A percentile compares a stretch with the other conserved stretches of the same genome.
Conservation (phyloP, 2,329 filamentous ascomycete genomes). For the Cladosporium austrohemisphaericum region DNA sequence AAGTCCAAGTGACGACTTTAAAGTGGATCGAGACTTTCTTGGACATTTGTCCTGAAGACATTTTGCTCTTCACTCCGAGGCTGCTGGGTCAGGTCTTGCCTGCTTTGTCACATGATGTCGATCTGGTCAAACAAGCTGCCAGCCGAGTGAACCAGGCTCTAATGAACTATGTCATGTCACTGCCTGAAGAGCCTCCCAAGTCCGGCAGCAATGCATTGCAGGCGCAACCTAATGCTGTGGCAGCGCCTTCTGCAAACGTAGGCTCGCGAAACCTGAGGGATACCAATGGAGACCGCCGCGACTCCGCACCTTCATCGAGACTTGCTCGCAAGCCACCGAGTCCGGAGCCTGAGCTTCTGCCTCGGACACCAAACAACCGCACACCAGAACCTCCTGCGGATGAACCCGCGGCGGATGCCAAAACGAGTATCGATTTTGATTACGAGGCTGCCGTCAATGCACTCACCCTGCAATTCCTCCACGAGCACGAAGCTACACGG, state of each 20-base stretch:
- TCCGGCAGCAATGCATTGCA: conserved; percentile 27
- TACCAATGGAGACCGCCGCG: conserved; percentile 10
- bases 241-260: neutral
- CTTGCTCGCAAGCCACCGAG: conserved; percentile 22
- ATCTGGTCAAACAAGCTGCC: conserved; percentile 83
- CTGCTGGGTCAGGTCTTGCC: conserved; percentile 88
- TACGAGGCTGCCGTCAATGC: conserved; percentile 93
- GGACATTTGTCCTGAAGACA: conserved; percentile 95
- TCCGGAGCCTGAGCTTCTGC: conserved; percentile 23
- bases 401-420: conserved; percentile 25
- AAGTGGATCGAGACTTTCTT: conserved; percentile 96
- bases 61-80: conserved; percentile 88
- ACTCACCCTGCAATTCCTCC: conserved; percentile 86
- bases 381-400: conserved; percentile 28
- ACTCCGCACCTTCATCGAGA: conserved; percentile 14
- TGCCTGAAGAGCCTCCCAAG: conserved; percentile 60
- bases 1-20: conserved; percentile 84
- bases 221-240: conserved; percentile 2
- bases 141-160: conserved; percentile 84
- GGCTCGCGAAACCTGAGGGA: neutral
- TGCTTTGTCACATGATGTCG: conserved; percentile 86
- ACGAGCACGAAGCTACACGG: conserved; percentile 93
- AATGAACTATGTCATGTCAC: conserved; percentile 89
- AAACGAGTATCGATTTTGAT: conserved; percentile 71
- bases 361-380: conserved; percentile 25